Evolutionary conservation across 495 filamentous ascomycete species (phyloP).

Genomic region (Aspergillus ostianus): DNA sequence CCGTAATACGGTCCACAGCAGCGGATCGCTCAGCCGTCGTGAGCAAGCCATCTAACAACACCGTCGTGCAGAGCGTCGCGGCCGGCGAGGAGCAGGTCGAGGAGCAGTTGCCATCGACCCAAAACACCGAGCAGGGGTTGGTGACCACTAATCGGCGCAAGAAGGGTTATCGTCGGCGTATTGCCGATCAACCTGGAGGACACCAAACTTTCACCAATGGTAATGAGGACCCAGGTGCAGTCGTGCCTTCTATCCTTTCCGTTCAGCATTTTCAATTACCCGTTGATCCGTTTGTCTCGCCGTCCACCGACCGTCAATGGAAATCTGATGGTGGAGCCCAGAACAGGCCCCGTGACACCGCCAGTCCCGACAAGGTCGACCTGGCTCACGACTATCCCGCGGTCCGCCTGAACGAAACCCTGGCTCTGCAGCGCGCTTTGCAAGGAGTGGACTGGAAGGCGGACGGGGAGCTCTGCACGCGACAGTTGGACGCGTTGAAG

Average conservation of each 20-base stretch:
- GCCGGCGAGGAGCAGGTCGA: constrained; percentile 8
- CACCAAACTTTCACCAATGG: constrained; percentile 46
- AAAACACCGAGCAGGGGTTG: background rate
- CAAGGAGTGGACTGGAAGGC: constrained; percentile 57
- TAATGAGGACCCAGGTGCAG: constrained; percentile 31
- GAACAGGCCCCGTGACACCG: constrained; percentile 31
- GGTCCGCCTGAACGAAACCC: constrained; percentile 14
- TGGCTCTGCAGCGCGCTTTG: constrained; percentile 13
- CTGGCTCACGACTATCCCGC: constrained; percentile 19
- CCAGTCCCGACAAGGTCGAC: constrained; percentile 21
- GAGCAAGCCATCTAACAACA: constrained; percentile 47
- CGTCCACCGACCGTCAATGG: constrained; percentile 35
- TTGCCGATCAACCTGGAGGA: constrained; percentile 75
- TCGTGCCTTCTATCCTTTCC: constrained; percentile 29
- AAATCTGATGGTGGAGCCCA: constrained; percentile 37
- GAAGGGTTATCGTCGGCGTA: constrained; percentile 65
- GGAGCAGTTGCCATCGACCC: background rate
- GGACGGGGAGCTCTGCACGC: constrained; percentile 74
- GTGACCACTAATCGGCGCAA: constrained; percentile 38
- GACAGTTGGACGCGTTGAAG: constrained; percentile 80
- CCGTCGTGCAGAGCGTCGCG: constrained; percentile 10
- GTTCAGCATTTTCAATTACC: constrained; percentile 35
- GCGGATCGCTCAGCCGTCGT: constrained; percentile 57
- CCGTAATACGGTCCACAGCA: constrained; percentile 68
- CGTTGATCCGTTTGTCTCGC: constrained; percentile 25